Base-by-base conservation (phyloP, 306 rosid species). In the Cucurbita pepo region DNA sequence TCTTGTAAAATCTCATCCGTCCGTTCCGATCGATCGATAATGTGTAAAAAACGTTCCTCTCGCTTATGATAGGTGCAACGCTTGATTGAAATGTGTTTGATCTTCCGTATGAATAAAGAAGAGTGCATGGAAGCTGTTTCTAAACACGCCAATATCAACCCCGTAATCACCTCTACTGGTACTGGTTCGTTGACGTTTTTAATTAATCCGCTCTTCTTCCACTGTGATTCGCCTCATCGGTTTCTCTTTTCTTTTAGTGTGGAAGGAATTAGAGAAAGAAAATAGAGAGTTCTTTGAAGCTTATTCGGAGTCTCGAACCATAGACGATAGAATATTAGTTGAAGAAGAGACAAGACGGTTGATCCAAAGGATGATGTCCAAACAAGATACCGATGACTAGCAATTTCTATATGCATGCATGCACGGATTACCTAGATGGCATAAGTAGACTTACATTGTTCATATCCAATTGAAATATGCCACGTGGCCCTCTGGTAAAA, bases 61-160 rank as follows among this genome's bases (percentile, higher is more conserved):
- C 0, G 0, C 25, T 47, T 12, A 10, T 12, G 12, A 9, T 56
- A 94, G 99, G 90, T 94, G 74, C 99, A 94, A 47, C 92, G 91
- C 84, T 77, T 94, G 82, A 94, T 94, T 56, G 99, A 94, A 82
- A 94, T 89, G 89, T 94, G 99, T 76, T 73, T 94, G 85, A 89
- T 83, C 79, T 91, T 87, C 81, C 85, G 80, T 64, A 87, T 94
- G 99, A 85, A 85, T 19, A 89, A 86, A 83, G 95, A 94, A 43
- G 92, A 91, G 75, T 94, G 99, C 89, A 85, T 86, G 88, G 99
- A 91, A 77, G 96, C 96, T 67, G 97, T 94, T 38, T 85, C 91
- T 34, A 94, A 89, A 78, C 92, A 94, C 74, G 99, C 97, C 78
- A 79, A 89, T 50, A 89, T 94, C 76, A 79, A 71, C 18, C 95